Conservation (phyloP, 2,329 filamentous ascomycete species). For the Epichloe typhina region DNA sequence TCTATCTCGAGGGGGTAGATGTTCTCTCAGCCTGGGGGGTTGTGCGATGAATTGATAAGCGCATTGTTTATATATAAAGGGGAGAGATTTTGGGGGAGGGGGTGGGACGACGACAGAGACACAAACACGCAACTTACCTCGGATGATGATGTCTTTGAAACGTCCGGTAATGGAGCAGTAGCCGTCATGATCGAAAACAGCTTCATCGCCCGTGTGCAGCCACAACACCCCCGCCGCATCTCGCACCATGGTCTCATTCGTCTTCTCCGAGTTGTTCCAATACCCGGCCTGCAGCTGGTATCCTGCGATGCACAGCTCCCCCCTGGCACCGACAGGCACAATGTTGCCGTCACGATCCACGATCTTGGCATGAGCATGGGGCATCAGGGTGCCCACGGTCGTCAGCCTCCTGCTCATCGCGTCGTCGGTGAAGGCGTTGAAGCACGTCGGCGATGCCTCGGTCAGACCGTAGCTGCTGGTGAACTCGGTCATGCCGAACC, state of each 20-base stretch:
- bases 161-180: conserved; percentile 63
- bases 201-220: conserved; percentile 56
- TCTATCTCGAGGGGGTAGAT: conserved; percentile 65
- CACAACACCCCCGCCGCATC: conserved; percentile 44
- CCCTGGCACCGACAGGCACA: conserved; percentile 53
- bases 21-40: conserved; percentile 49
- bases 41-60: not conserved
- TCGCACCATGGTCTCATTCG: conserved; percentile 43
- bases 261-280: conserved; percentile 63
- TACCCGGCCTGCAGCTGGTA: conserved; percentile 60
- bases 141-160: conserved; percentile 70
- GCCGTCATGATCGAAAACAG: conserved; percentile 53
- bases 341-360: conserved; percentile 53
- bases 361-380: conserved; percentile 66
- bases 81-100: no score
- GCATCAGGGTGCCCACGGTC: conserved; percentile 65
- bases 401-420: conserved; percentile 51
- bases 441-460: conserved; percentile 67
- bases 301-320: conserved; percentile 66
- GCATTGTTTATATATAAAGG: not conserved
- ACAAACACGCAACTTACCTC: conserved; percentile 36
- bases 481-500: conserved; percentile 65
- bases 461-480: conserved; percentile 60
- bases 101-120: not conserved
- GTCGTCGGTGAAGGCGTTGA: conserved; percentile 67